Evolutionary conservation across 805 yeast genomes (phyloP), one percentile per base, ranked within the genome.

Genomic region (Nakazawaea siamensis): DNA sequence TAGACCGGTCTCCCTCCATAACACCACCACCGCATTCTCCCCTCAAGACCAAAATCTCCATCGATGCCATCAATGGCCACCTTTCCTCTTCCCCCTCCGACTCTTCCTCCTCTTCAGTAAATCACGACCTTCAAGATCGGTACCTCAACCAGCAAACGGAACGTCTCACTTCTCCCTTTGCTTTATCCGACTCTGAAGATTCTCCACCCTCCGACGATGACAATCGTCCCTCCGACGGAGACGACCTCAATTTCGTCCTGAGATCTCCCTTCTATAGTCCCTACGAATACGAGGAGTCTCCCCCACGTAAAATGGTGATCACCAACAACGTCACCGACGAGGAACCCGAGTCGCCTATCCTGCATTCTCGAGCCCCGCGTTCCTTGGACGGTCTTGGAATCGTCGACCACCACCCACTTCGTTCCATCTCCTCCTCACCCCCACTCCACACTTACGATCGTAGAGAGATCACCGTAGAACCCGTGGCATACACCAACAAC

Each of bases 391-490:
- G 23, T 8, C 20, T 27, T 16, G 31, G 24, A 8, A 29, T 29
- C 19, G 31, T 29, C n/a, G 26, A 18, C 16, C 26, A 24, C 4
- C 18, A 20, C 7, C 18, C 6, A 10, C 14, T 17, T 6, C 12
- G 20, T 13, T 10, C 29, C 10, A 17, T 6, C 10, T 10, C 10
- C 10, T 8, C 23, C 10, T 15, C 6, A 27, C 10, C 6, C 10
- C 18, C 6, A 6, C 15, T 16, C n/a, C 34, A 34, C 17, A 35
- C 52, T 3, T 63, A 65, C 42, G 70, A 65, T 39, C 52, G 69
- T 35, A 41, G 69, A 32, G 53, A 51, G 19, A 58, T 57, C 3
- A 45, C 48, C 3, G 62, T 60, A 17, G 55, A 52, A 0, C 60
- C 60, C 8, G 58, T 53, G 6, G 30, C 45, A 12, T 46, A 53